These are phyloP conservation scores for Paramecium pentaurelia DNA, from an alignment of 73 alveolate species.

Conservation along the genomic window DNA sequence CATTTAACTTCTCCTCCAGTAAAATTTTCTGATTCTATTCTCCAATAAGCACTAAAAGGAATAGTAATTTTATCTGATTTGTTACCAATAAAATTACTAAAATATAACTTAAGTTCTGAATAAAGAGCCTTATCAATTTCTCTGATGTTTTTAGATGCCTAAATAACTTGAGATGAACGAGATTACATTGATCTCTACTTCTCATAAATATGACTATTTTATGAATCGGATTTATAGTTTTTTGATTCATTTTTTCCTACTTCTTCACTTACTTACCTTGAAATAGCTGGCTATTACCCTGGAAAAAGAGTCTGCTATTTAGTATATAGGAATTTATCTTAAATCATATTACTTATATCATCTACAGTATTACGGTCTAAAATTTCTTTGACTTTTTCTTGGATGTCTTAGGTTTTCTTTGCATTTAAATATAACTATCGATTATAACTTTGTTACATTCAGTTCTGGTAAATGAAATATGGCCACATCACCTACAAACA, in stretches of 20 bases:
- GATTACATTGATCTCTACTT: background rate
- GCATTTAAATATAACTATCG: background rate
- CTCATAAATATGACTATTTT: background rate
- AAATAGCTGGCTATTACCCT: background rate
- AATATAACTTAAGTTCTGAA: background rate
- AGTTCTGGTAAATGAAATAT: background rate
- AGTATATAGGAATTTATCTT: background rate
- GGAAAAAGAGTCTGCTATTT: background rate
- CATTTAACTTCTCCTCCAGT: slow-evolving; percentile 1
- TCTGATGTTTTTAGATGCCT: background rate
- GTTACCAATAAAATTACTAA: background rate
- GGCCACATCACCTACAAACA: slow-evolving; percentile 13
- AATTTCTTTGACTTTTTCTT: background rate
- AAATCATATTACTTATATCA: background rate
- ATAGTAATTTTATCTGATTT: background rate
- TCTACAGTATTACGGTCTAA: background rate
- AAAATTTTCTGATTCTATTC: slow-evolving; percentile 21
- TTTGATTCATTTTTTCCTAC: slow-evolving; percentile 6
- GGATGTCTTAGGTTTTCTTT: background rate
- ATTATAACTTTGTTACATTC: background rate
- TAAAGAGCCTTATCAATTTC: background rate
- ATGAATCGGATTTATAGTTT: background rate
- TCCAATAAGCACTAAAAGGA: slow-evolving; percentile 47
- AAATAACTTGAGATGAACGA: background rate
- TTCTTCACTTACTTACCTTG: slow-evolving; percentile 20